Base-by-base conservation (phyloP, 768 basidiomycete genomes). In the Gymnopilus dilepis region DNA sequence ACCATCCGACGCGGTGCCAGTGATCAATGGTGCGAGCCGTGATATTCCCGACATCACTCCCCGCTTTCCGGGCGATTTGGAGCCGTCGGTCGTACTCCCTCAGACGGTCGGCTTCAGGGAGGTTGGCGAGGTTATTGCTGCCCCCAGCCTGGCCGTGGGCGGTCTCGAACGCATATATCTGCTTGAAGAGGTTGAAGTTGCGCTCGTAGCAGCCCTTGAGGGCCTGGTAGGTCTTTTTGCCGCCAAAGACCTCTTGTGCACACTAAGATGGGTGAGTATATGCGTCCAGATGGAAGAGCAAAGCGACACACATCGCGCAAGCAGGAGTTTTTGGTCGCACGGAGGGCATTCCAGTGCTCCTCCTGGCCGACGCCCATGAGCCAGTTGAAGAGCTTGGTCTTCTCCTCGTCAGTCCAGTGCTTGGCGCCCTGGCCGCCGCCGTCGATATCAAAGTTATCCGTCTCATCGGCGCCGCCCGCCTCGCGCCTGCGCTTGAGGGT, bases 341-440 rank as follows among this genome's bases (percentile, higher is more conserved):
- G 84, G 51, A 93, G 85, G 21, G 88, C 77, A 65, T 87, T 89
- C 87, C 91, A 93, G 61, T 91, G 89, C 19, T 91, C 89, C 67
- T 92, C 90, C 67, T 88, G 84, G 17, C 81, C 81, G 12, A 75
- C 76, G 21, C 83, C 89, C 86, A 93, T 89, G 48, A 93, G 83
- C 90, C 91, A 93, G 43, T 76, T 83, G 73, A 93, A 93, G 47
- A 93, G 77, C 63, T 83, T 86, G 13, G 89, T 82, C 75, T 92
- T 93, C 70, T 93, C 91, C 8, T 91, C 90, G 71, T 92, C 91
- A 0, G 90, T 90, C 91, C 91, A 93, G 67, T 93, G 91, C 66
- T 92, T 92, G 1, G 91, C 88, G 24, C 91, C 91, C 61, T 85
- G 83, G 4, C 76, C 81, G 8, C 73, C 71, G 56, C 81, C 78